Evolutionary conservation across 371 early-diverging fungal genomes (phyloP).

Genomic region (Rhizopus stolonifer): DNA sequence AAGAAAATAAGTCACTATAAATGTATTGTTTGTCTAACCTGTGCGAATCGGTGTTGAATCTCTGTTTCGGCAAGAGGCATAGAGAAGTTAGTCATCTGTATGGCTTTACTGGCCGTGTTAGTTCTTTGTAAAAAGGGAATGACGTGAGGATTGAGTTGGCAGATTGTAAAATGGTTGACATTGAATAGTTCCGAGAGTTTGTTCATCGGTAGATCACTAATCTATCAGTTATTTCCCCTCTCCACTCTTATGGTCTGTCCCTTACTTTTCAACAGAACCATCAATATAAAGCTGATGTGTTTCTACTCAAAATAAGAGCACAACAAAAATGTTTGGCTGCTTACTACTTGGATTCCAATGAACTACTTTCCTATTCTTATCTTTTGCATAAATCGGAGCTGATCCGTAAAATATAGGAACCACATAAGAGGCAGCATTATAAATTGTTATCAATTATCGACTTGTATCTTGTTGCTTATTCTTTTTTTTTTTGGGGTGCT

Average conservation of each 20-base stretch:
- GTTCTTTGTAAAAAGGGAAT: conserved; percentile 74
- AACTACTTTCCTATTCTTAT: conserved; percentile 59
- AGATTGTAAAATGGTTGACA: conserved; percentile 84
- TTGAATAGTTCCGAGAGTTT: conserved; percentile 76
- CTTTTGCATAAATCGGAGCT: conserved; percentile 68
- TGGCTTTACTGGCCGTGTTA: conserved; percentile 48
- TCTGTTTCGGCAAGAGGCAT: conserved; percentile 67
- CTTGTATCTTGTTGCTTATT: too few species aligned
- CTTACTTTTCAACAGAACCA: conserved; percentile 72
- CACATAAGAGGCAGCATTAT: conserved; percentile 75
- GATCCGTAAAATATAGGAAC: conserved; percentile 75
- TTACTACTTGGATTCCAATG: conserved; percentile 78
- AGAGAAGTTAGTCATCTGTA: conserved; percentile 49
- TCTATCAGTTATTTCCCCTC: conserved; percentile 11
- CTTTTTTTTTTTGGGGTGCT: too few species aligned
- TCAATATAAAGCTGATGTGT: conserved; percentile 61
- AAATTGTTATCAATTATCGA: too few species aligned
- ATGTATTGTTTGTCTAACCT: conserved; percentile 40
- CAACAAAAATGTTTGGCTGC: conserved; percentile 1
- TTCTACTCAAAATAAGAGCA: too few species aligned
- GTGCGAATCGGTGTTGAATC: conserved; percentile 72
- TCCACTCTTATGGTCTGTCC: too few species aligned
- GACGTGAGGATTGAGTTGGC: conserved; percentile 88
- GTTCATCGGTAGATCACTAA: conserved; percentile 64
- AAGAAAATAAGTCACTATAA: background rate